phyloP scores from a whole-genome alignment of 768 basidiomycete genomes.

The Lactifluus piperatus region DNA sequence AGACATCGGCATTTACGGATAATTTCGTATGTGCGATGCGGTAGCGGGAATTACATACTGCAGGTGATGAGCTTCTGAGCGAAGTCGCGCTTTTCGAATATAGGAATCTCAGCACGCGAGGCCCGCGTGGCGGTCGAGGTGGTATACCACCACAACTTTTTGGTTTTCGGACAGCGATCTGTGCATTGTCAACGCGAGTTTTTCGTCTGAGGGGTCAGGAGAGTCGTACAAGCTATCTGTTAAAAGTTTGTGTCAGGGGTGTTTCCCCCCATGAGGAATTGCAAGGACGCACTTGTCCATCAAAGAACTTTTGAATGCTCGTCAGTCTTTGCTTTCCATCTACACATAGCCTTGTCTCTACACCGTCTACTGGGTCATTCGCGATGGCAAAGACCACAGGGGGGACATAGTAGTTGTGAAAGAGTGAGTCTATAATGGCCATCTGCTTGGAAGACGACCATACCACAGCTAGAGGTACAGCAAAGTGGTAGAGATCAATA shows the following conservation, averaged over 20 bases:
- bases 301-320: constrained; percentile 66
- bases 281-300: constrained; percentile 44
- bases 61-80: constrained; percentile 50
- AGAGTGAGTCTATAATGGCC: constrained; percentile 65
- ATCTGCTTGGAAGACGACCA: constrained; percentile 72
- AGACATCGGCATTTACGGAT: too few relatives aligned
- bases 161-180: constrained; percentile 51
- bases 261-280: neutral
- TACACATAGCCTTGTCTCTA: constrained; percentile 44
- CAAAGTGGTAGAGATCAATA: neutral
- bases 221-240: constrained; percentile 46
- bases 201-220: constrained; percentile 21
- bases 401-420: constrained; percentile 73
- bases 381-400: constrained; percentile 62
- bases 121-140: constrained; percentile 36
- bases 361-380: constrained; percentile 29
- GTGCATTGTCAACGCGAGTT: neutral
- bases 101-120: constrained; percentile 44
- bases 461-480: constrained; percentile 47
- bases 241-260: neutral
- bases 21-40: too few relatives aligned
- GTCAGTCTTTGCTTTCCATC: constrained; percentile 80
- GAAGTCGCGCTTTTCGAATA: constrained; percentile 42
- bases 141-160: constrained; percentile 57
- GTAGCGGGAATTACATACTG: constrained; percentile 32